Base-by-base conservation (phyloP, 2,329 filamentous ascomycete species). In the Colletotrichum filicis region DNA sequence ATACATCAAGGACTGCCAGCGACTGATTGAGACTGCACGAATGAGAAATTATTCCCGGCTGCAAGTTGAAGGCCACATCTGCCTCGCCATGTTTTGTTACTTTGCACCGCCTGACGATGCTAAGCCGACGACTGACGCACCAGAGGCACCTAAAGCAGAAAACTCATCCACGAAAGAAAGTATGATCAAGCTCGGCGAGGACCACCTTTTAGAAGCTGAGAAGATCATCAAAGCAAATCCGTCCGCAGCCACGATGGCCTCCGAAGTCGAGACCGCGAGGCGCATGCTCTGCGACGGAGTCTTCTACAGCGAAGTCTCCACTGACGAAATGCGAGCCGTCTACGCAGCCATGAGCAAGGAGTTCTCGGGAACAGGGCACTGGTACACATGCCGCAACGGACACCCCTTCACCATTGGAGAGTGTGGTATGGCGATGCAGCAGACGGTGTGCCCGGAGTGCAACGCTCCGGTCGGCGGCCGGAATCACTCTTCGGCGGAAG, bases 321-420 rank as follows among this genome's bases (percentile, higher is more conserved):
- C 81, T 11, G 83, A 86, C 3, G 89, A 92, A 80, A 85, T 88
- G 77, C 82, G 83, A 42, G 84, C 82, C 1, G 84, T 91, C 2
- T 83, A 87, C 64, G 65, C 74, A 1, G 89, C 89, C 2, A 91
- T 92, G 88, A 78, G 85, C 1, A 68, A 60, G 0, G 86, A 88
- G 73, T 86, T 90, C 49, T 73, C 65, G 0, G 86, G 87, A 0
- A 89, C 86, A 0, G 91, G 91, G 0, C 89, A 92, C 74, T 92
- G 90, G 91, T 92, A 92, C 78, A 84, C 81, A 0, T 92, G 89
- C 74, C 79, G 75, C 28, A 90, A 90, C 70, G 86, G 86, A 2
- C 89, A 92, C 77, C 87, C 88, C 3, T 92, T 93, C 75, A 89
- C 90, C 0, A 85, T 93, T 37, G 91, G 91, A 1, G 89, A 93